Evolutionary conservation across 1,284 basidiomycete species (phyloP), one percentile per base, ranked within the genome.

Genomic region (Testicularia cyperi): DNA sequence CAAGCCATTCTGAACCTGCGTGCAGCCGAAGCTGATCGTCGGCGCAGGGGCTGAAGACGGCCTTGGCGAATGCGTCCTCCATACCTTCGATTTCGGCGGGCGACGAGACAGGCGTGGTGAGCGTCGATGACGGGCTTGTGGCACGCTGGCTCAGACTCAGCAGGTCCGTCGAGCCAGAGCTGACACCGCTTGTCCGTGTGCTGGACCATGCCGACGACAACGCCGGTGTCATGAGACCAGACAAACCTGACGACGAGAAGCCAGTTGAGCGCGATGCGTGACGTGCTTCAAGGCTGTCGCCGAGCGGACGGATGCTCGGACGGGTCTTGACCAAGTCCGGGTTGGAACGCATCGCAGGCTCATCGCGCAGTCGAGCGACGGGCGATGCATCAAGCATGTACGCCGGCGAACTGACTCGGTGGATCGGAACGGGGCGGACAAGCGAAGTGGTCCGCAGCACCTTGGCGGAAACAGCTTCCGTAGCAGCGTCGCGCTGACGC

Each of bases 351-450:
- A 51, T 46, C 3, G 55, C 55, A 5, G 45, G 45, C 38, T 56
- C 47, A 41, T 39, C 41, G 4, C 47, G 38, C 19, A 46, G 14
- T 13, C 36, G 44, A 6, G 32, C 20, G 36, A 52, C 28, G 19
- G 51, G 57, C 34, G 57, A 62, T 3, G 47, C 51, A 7, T 62
- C 57, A 13, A 62, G 57, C 36, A 62, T 16, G 27, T 62, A 62
- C 3, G 57, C 52, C n/a, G 57, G 57, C 25, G 57, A 62, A 21
- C 57, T 62, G 36, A 55, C 38, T 12, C 57, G 52, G 24, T 62
- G 57, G 14, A 49, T 39, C 15, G 52, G 52, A 5, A 37, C 26
- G 0, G 57, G 52, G 18, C 57, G 33, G 6, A 47, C 30, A 7
- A 34, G 29, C 19, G 47, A 15, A 38, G n/a, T 6, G 37, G 46